phyloP scores from a whole-genome alignment of 352 stramenopile species.

The Phytophthora ramorum region DNA sequence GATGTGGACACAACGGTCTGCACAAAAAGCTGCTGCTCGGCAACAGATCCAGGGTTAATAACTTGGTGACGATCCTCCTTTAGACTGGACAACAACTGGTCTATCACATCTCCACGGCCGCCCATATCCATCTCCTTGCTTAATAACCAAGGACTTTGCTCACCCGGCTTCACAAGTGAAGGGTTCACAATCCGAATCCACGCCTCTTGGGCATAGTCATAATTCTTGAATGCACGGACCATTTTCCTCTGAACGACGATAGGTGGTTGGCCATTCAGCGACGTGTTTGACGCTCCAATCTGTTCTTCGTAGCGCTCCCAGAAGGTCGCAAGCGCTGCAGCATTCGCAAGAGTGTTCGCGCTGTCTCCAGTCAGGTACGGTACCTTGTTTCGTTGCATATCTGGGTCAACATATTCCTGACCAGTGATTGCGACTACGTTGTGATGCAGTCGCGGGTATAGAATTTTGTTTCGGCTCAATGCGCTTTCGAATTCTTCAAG shows the following conservation, averaged over 20 bases:
- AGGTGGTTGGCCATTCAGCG: slow-evolving; percentile 63
- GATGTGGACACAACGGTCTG: slow-evolving; percentile 81
- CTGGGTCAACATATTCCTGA: slow-evolving; percentile 76
- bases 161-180: slow-evolving; percentile 66
- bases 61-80: slow-evolving; percentile 45
- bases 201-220: slow-evolving; percentile 88
- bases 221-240: slow-evolving; percentile 86
- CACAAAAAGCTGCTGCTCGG: slow-evolving; percentile 69
- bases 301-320: slow-evolving; percentile 81
- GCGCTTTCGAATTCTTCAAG: slow-evolving; percentile 85
- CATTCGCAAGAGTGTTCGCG: slow-evolving; percentile 56
- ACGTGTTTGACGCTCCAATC: slow-evolving; percentile 58
- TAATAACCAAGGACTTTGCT: slow-evolving; percentile 77
- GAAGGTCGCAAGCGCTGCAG: slow-evolving; percentile 64
- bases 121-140: slow-evolving; percentile 87
- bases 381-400: slow-evolving; percentile 73
- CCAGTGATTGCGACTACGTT: slow-evolving; percentile 74
- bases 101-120: slow-evolving; percentile 71
- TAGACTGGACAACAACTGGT: slow-evolving; percentile 81
- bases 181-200: slow-evolving; percentile 86
- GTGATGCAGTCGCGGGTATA: slow-evolving; percentile 73
- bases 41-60: slow-evolving; percentile 23
- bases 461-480: slow-evolving; percentile 69
- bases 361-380: slow-evolving; percentile 56
- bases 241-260: slow-evolving; percentile 87